phyloP scores from a whole-genome alignment of 305 asterid genomes.

The Euphrasia arctica region DNA sequence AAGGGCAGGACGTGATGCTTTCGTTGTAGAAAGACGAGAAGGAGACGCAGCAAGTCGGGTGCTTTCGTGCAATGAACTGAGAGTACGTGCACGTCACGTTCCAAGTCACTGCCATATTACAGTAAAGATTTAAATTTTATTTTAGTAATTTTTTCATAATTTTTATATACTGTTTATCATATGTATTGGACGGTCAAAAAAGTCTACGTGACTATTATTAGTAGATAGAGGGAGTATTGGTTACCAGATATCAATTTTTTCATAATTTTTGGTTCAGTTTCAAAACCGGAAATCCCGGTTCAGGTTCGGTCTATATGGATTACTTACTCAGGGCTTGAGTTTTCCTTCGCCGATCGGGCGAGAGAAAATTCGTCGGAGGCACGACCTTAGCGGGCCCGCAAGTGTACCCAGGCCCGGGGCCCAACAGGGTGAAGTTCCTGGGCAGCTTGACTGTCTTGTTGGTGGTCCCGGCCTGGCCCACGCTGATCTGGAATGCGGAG shows the following conservation, averaged over 20 bases:
- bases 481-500: constrained; percentile 67
- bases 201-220: no score
- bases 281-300: no score
- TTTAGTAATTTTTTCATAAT: no score
- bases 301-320: background rate
- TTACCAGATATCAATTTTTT: no score
- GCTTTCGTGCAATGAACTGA: constrained; percentile 63
- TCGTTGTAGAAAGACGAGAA: constrained; percentile 73
- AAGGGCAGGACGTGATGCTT: constrained; percentile 71
- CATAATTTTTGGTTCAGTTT: no score
- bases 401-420: constrained; percentile 78
- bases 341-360: constrained; percentile 71
- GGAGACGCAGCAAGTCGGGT: constrained; percentile 73
- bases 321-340: constrained; percentile 76
- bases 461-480: constrained; percentile 79
- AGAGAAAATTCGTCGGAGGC: constrained; percentile 64
- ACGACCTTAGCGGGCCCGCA: constrained; percentile 85
- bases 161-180: no score
- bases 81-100: constrained; percentile 76
- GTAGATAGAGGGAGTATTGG: no score
- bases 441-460: constrained; percentile 82
- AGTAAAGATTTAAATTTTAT: no score
- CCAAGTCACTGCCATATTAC: constrained; percentile 61
- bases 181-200: no score
- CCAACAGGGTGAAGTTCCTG: constrained; percentile 65